Evolutionary conservation across 2,329 filamentous ascomycete genomes (phyloP), one percentile per base, ranked within the genome.

Genomic region (Sclerotinia minor): DNA sequence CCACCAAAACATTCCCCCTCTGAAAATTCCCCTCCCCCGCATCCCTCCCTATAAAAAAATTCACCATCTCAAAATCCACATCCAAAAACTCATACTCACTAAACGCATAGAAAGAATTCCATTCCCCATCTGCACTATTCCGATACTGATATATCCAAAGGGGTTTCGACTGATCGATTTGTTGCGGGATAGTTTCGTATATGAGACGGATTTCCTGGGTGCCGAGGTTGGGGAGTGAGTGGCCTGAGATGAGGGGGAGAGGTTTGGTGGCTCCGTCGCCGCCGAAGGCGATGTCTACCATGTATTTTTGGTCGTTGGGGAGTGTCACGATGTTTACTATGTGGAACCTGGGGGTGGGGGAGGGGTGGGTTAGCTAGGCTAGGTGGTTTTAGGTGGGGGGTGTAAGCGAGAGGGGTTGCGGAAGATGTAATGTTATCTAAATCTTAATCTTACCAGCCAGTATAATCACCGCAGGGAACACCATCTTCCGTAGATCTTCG

Each of bases 121-220:
- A 93, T 2, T 80, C 79, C 58, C 77, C 79, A 0, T 82, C 78
- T 0, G 75, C 54, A 5, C 78, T 77, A 69, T 85, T 82, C 38
- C 84, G 82, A 71, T 85, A 84, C 76, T 90, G 83, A 74, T 88
- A 89, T 67, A 90, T 82, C 88, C 88, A 91, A 67, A 85, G 76
- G 68, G 82, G 83, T 45, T 79, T 76, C 57, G 80, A 79, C 41
- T 81, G 78, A 65, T 76, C 70, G 61, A 76, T 78, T 69, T 83
- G 79, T 19, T 79, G 77, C 4, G 84, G 80, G 50, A 85, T 83
- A 64, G 79, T 80, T 58, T 83, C 81, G 49, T 80, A 79, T 32
- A 84, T 75, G 7, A 89, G 78, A 0, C 86, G 84, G 69, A 87
- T 81, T 70, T 87, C 79, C 69, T 87, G 84, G 2, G 83, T 80